Evolutionary conservation across 495 filamentous ascomycete species (phyloP).

Genomic region (Podospora australis): DNA sequence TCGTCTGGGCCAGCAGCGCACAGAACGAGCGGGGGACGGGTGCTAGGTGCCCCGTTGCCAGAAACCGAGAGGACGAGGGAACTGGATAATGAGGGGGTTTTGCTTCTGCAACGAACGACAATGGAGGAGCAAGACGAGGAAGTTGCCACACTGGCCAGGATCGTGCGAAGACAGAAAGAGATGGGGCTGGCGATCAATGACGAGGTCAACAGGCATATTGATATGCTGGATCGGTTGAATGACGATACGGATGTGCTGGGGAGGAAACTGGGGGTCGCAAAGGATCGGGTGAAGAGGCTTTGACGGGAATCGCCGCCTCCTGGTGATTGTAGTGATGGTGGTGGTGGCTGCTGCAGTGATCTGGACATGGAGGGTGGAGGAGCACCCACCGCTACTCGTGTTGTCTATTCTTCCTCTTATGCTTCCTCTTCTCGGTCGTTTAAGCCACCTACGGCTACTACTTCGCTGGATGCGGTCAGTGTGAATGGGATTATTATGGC

Average conservation of each 20-base stretch:
- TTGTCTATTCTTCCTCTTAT: slow-evolving; percentile 1
- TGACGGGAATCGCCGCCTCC: slow-evolving; percentile 20
- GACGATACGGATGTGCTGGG: slow-evolving; percentile 66
- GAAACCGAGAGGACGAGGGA: slow-evolving; percentile 87
- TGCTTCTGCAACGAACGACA: slow-evolving; percentile 76
- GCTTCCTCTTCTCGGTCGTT: neutral
- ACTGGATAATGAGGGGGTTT: slow-evolving; percentile 80
- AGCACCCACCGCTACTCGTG: neutral
- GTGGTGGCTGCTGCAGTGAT: too few species aligned
- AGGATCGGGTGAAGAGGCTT: slow-evolving; percentile 74
- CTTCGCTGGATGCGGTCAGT: neutral
- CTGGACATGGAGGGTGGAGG: neutral
- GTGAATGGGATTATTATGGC: neutral
- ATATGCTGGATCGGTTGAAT: slow-evolving; percentile 68
- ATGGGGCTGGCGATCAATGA: slow-evolving; percentile 78
- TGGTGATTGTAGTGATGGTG: neutral
- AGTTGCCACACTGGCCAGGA: slow-evolving; percentile 66
- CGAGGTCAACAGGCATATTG: slow-evolving; percentile 79
- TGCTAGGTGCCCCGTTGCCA: slow-evolving; percentile 67
- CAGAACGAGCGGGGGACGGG: slow-evolving; percentile 44
- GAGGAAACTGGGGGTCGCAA: slow-evolving; percentile 75
- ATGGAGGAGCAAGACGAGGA: slow-evolving; percentile 83
- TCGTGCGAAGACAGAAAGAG: slow-evolving; percentile 75
- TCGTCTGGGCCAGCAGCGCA: slow-evolving; percentile 1
- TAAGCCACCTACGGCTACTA: too few species aligned